A percentile compares a stretch with the other conserved stretches of the same genome.
Evolutionary conservation across 140 eudicot species (phyloP).

Genomic region (Bidens hawaiensis): DNA sequence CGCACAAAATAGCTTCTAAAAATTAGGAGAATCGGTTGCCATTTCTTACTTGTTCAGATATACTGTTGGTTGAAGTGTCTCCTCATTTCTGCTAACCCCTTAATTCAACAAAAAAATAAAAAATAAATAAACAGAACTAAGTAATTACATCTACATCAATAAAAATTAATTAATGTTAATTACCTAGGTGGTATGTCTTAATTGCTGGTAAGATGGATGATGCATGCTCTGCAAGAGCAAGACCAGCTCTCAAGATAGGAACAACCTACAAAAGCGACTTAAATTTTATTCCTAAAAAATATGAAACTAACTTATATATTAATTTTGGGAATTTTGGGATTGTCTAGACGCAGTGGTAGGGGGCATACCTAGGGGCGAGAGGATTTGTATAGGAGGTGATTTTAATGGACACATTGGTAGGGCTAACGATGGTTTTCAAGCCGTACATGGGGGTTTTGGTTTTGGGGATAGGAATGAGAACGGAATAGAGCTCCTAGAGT

Average conservation of each 20-base stretch:
- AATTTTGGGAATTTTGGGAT: no score
- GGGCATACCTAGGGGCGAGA: no score
- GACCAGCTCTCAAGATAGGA: conserved; percentile 97
- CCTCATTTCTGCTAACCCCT: conserved; percentile 88
- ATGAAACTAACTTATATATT: no score
- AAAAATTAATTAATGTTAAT: neutral
- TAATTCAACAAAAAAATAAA: conserved; percentile 7
- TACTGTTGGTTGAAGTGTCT: conserved; percentile 80
- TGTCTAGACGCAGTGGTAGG: no score
- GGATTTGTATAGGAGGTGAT: no score
- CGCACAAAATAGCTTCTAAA: neutral
- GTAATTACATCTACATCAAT: neutral
- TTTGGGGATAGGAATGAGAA: no score
- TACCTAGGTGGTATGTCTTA: conserved; percentile 85
- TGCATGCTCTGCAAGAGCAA: conserved; percentile 96
- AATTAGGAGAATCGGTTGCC: neutral
- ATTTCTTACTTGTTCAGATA: conserved; percentile 86
- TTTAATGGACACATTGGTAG: no score
- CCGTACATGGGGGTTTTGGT: no score
- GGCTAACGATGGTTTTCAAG: no score
- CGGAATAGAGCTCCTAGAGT: no score
- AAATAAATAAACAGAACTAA: neutral
- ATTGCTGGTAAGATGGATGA: conserved; percentile 82
- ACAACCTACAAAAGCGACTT: conserved; percentile 47
- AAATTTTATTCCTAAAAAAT: neutral